Conservation (phyloP, 352 stramenopile species). For the Phytophthora uliginosa region DNA sequence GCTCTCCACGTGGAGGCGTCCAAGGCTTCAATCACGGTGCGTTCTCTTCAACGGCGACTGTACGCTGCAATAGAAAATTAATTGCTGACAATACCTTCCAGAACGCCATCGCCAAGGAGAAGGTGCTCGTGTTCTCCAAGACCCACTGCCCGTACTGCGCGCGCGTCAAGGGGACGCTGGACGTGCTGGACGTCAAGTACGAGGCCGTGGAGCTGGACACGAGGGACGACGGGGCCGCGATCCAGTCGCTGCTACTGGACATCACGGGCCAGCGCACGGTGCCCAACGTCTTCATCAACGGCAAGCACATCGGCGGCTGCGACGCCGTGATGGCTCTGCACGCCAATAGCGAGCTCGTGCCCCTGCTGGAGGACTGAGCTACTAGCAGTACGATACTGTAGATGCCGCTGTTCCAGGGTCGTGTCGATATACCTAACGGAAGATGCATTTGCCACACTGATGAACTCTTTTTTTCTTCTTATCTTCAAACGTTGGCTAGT, state of each 20-base stretch:
- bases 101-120: conserved; percentile 71
- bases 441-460: conserved; percentile 27
- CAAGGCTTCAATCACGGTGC: conserved; percentile 66
- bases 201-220: conserved; percentile 82
- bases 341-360: conserved; percentile 60
- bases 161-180: conserved; percentile 91
- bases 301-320: conserved; percentile 96
- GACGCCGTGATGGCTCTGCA: conserved; percentile 79
- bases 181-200: conserved; percentile 70
- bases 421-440: conserved; percentile 19
- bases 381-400: background rate
- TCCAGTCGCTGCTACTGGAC: conserved; percentile 92
- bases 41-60: background rate
- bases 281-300: conserved; percentile 99
- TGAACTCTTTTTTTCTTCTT: conserved; percentile 7
- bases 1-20: conserved; percentile 72
- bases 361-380: conserved; percentile 62
- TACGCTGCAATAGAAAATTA: background rate
- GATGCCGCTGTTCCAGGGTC: conserved; percentile 4
- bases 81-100: conserved; percentile 17
- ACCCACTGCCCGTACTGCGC: conserved; percentile 95
- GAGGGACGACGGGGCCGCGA: conserved; percentile 85
- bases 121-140: conserved; percentile 96
- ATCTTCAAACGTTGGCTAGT: conserved; percentile 8
- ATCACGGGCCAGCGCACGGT: conserved; percentile 97